These are phyloP conservation scores for Chaetothyriales sp. DNA, from an alignment of 2,329 filamentous ascomycete genomes.

Conservation along the genomic window DNA sequence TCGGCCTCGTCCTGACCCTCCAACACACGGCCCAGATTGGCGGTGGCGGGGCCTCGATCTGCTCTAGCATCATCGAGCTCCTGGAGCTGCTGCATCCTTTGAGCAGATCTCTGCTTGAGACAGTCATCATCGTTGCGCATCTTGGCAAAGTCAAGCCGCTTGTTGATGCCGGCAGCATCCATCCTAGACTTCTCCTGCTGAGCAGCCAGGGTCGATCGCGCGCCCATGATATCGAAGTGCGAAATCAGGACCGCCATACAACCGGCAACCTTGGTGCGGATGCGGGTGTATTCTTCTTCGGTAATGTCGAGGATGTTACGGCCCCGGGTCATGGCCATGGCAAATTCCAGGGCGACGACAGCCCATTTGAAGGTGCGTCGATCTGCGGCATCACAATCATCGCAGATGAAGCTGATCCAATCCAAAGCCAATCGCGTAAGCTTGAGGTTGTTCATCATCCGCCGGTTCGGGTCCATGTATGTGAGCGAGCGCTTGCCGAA, in stretches of 20 bases:
- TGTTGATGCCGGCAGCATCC: conserved; percentile 64
- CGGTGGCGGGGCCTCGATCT: conserved; percentile 67
- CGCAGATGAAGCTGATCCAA: conserved; percentile 96
- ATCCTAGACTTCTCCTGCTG: conserved; percentile 83
- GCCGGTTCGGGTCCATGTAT: conserved; percentile 88
- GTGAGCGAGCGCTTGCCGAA: conserved; percentile 89
- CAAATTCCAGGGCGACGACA: conserved; percentile 85
- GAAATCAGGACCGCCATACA: conserved; percentile 97
- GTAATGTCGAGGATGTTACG: conserved; percentile 83
- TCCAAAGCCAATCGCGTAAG: conserved; percentile 84
- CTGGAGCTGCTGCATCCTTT: conserved; percentile 57
- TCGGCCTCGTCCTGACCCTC: conserved; percentile 94
- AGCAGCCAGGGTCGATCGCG: conserved; percentile 78
- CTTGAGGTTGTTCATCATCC: conserved; percentile 94
- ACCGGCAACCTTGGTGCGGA: conserved; percentile 79
- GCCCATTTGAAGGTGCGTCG: conserved; percentile 96
- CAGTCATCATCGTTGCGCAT: conserved; percentile 75
- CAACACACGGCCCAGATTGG: conserved; percentile 74
- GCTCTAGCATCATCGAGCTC: conserved; percentile 65
- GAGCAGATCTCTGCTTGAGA: conserved; percentile 54
- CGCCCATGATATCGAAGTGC: conserved; percentile 98
- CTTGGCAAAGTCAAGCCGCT: conserved; percentile 56
- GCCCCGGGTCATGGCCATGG: conserved; percentile 91
- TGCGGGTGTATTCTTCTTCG: conserved; percentile 67
- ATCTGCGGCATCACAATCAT: conserved; percentile 88